A percentile compares a stretch with the other conserved stretches of the same genome.
phyloP scores from a whole-genome alignment of 768 basidiomycete species.

The Exidia glandulosa region DNA sequence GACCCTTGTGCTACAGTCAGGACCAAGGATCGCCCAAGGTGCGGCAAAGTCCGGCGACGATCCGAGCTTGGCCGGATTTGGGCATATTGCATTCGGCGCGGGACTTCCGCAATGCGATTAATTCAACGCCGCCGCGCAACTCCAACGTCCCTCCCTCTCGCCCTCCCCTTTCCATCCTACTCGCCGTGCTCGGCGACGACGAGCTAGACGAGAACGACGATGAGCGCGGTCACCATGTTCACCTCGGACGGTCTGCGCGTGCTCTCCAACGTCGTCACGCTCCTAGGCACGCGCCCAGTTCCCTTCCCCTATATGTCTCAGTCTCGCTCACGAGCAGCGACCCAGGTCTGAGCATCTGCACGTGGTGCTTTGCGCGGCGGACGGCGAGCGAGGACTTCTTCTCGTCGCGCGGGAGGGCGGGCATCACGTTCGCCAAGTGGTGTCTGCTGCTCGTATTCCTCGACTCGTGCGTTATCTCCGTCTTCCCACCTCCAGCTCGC shows the following conservation, averaged over 20 bases:
- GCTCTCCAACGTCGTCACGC: neutral
- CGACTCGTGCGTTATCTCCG: constrained; percentile 36
- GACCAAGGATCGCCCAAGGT: too few species aligned
- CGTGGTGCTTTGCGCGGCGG: constrained; percentile 32
- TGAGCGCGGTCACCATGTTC: neutral
- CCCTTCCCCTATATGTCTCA: neutral
- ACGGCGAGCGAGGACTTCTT: constrained; percentile 21
- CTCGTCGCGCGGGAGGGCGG: constrained; percentile 11
- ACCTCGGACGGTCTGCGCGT: neutral
- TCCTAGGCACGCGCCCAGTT: neutral
- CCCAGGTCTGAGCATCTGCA: constrained; percentile 19
- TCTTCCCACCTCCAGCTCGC: constrained; percentile 17
- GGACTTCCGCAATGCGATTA: too few species aligned
- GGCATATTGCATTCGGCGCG: too few species aligned
- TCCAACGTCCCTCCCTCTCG: too few species aligned
- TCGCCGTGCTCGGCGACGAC: too few species aligned
- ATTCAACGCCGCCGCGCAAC: too few species aligned
- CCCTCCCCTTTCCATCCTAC: too few species aligned
- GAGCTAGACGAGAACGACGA: too few species aligned
- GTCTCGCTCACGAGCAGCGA: neutral
- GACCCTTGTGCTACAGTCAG: too few species aligned
- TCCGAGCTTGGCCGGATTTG: too few species aligned
- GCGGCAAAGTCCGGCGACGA: too few species aligned
- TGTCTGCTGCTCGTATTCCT: constrained; percentile 30
- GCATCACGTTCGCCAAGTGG: constrained; percentile 29